Conservation (phyloP, 352 stramenopile species). For the Phytophthora quininea region DNA sequence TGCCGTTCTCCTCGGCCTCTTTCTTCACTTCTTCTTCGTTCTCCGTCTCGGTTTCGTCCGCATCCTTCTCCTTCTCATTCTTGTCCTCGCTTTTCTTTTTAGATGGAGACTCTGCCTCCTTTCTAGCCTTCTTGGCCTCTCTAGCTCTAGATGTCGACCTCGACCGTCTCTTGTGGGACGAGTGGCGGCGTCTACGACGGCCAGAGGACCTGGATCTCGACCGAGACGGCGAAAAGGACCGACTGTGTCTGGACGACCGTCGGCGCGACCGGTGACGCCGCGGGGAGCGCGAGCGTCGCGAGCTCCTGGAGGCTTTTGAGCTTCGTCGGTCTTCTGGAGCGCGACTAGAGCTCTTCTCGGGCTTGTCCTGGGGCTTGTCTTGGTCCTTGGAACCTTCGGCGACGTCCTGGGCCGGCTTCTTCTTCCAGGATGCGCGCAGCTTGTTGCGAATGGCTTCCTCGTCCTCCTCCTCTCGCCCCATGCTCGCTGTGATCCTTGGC, state of each 20-base stretch:
- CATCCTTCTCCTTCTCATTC: conserved; percentile 20
- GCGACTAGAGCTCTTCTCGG: conserved; percentile 30
- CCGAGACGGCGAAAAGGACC: conserved; percentile 36
- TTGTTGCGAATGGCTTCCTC: conserved; percentile 79
- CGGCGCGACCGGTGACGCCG: conserved; percentile 32
- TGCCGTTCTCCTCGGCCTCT: conserved; percentile 16
- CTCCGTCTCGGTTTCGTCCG: conserved; percentile 18
- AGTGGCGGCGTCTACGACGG: conserved; percentile 39
- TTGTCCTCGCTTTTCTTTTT: conserved; percentile 26
- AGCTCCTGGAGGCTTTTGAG: conserved; percentile 17
- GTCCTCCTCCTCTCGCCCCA: conserved; percentile 22
- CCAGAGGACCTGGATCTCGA: conserved; percentile 39
- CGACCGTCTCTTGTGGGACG: conserved; percentile 31
- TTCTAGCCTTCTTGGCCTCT: conserved; percentile 28
- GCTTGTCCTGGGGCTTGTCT: conserved; percentile 25
- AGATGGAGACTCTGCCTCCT: conserved; percentile 14
- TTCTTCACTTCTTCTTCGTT: conserved; percentile 27
- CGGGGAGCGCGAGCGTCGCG: conserved; percentile 36
- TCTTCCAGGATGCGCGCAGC: conserved; percentile 71
- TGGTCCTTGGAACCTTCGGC: conserved; percentile 23
- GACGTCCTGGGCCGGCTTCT: conserved; percentile 51
- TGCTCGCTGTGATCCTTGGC: too few relatives aligned
- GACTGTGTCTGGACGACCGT: conserved; percentile 42
- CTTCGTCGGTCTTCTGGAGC: conserved; percentile 28
- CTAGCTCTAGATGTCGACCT: conserved; percentile 25